Evolutionary conservation across 805 yeast species (phyloP).

Genomic region (Nakazawaea ernobii): DNA sequence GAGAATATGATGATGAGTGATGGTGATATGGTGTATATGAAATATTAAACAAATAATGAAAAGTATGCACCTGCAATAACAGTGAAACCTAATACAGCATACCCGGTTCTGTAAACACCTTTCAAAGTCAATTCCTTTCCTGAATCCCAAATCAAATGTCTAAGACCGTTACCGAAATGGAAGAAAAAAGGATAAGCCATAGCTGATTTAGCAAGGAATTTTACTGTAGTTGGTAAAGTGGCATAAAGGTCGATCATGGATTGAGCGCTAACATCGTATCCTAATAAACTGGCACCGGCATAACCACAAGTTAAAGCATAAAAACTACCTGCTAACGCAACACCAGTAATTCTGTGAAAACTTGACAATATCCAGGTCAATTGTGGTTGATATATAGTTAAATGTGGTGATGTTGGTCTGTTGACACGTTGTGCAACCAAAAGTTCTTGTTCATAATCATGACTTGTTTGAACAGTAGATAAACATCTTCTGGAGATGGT

Average conservation of each 20-base stretch:
- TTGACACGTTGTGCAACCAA: constrained; percentile 75
- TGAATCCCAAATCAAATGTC: constrained; percentile 92
- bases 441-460: constrained; percentile 59
- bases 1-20: not conserved
- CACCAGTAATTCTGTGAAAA: constrained; percentile 85
- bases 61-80: constrained; percentile 54
- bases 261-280: constrained; percentile 50
- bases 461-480: constrained; percentile 46
- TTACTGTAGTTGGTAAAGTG: constrained; percentile 57
- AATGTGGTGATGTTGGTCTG: constrained; percentile 90
- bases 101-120: constrained; percentile 92
- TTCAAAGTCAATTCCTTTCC: constrained; percentile 74
- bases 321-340: constrained; percentile 71
- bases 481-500: constrained; percentile 20
- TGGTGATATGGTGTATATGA: constrained; percentile 11
- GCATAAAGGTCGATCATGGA: constrained; percentile 50
- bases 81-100: constrained; percentile 67
- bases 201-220: constrained; percentile 59
- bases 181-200: constrained; percentile 80
- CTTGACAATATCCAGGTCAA: constrained; percentile 77
- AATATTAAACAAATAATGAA: constrained; percentile 30
- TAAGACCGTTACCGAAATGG: constrained; percentile 82
- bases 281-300: constrained; percentile 63
- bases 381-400: constrained; percentile 87
- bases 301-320: constrained; percentile 73